These are phyloP conservation scores for Coemansia sp. DNA, from an alignment of 192 early-diverging fungal species.

Conservation along the genomic window DNA sequence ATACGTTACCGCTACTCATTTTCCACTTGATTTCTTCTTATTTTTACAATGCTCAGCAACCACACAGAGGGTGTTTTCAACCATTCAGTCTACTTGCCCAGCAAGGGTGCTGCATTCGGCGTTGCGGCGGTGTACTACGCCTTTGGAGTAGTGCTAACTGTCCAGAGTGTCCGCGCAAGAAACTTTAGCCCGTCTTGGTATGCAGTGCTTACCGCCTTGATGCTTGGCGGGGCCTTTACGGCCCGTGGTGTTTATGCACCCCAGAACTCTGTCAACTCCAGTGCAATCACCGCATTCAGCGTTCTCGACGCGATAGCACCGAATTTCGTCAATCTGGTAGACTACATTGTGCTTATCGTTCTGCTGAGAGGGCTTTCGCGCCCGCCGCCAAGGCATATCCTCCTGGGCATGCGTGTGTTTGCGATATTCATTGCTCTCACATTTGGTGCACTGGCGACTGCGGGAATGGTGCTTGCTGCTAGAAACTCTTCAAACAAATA, in stretches of 20 bases:
- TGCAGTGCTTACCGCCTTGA: slow-evolving; percentile 6
- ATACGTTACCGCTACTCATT: too few species aligned
- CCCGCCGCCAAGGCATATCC: background rate
- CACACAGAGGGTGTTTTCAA: slow-evolving; percentile 2
- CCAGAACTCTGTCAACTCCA: background rate
- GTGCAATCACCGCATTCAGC: slow-evolving; percentile 8
- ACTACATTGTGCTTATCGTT: slow-evolving; percentile 14
- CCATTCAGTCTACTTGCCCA: slow-evolving; percentile 10
- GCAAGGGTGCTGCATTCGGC: slow-evolving; percentile 16
- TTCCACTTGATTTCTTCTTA: too few species aligned
- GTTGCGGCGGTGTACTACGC: slow-evolving; percentile 10
- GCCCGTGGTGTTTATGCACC: slow-evolving; percentile 12
- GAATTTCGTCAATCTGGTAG: slow-evolving; percentile 15
- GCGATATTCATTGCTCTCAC: background rate
- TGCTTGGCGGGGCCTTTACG: slow-evolving; percentile 18
- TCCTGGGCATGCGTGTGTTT: background rate
- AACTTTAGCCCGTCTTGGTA: slow-evolving; percentile 6
- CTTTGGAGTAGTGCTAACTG: background rate
- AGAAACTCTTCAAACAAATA: background rate
- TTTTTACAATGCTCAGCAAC: background rate
- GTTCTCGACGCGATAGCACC: slow-evolving; percentile 14
- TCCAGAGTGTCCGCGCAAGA: slow-evolving; percentile 3
- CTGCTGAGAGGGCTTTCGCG: background rate
- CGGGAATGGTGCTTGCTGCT: slow-evolving; percentile 2
- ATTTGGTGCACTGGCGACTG: slow-evolving; percentile 13